Conservation (phyloP, 495 filamentous ascomycete genomes). For the Immersiella caudata region DNA sequence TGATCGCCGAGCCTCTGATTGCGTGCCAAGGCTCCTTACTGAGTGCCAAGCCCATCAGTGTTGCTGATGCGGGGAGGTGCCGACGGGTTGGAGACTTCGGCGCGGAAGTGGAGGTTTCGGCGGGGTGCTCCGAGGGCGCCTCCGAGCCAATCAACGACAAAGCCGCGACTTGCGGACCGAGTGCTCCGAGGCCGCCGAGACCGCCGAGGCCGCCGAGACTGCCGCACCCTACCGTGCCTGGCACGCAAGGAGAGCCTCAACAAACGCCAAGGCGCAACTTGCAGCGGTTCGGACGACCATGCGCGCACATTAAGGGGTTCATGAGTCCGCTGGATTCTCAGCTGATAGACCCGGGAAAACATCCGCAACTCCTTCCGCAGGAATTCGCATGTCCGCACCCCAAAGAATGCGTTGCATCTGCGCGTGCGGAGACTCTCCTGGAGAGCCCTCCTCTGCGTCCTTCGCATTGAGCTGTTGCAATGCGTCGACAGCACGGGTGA, state of each 20-base stretch:
- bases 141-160: conserved; percentile 3
- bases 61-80: not conserved
- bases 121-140: not conserved
- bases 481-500: conserved; percentile 11
- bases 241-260: too few species aligned
- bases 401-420: conserved; percentile 16
- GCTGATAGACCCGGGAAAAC: not conserved
- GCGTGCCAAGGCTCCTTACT: not conserved
- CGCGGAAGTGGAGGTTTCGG: not conserved
- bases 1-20: not conserved
- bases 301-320: not conserved
- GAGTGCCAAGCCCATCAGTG: not conserved
- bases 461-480: conserved; percentile 10
- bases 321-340: not conserved
- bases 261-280: not conserved
- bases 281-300: not conserved
- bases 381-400: conserved; percentile 8
- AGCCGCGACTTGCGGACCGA: not conserved
- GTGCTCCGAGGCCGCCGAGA: conserved; percentile 10
- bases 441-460: conserved; percentile 3
- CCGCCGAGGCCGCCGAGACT: not conserved
- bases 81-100: not conserved
- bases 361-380: not conserved
- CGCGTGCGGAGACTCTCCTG: conserved; percentile 12
- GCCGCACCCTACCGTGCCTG: not conserved